Evolutionary conservation across 2,329 filamentous ascomycete genomes (phyloP).

Genomic region (Colletotrichum sp.): DNA sequence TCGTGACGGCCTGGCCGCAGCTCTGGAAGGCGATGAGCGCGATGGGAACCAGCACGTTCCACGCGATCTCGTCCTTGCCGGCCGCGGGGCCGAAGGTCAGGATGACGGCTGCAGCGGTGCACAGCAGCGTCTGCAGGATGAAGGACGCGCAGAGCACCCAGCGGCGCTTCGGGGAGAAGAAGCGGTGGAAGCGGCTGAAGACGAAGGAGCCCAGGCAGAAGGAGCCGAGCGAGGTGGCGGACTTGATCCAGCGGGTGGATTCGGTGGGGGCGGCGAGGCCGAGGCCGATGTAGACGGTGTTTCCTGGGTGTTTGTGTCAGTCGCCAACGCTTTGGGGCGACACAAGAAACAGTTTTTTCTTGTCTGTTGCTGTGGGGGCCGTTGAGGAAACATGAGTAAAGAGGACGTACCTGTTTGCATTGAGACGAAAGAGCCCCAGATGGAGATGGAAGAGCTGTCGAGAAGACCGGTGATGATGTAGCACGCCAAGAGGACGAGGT

Average conservation of each 20-base stretch:
- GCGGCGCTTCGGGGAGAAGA: conserved; percentile 64
- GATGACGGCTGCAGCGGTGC: conserved; percentile 51
- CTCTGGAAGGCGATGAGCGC: conserved; percentile 77
- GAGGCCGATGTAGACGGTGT: conserved; percentile 80
- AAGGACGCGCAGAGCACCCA: conserved; percentile 71
- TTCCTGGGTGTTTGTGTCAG: conserved; percentile 49
- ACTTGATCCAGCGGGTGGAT: conserved; percentile 72
- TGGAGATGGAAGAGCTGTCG: conserved; percentile 77
- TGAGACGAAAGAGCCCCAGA: conserved; percentile 81
- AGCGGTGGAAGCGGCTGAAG: conserved; percentile 73
- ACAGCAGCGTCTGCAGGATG: conserved; percentile 53
- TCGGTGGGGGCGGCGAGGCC: conserved; percentile 66
- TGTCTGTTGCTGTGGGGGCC: neutral
- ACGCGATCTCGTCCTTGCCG: conserved; percentile 50
- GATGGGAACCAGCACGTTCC: conserved; percentile 70
- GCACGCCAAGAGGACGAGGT: conserved; percentile 72
- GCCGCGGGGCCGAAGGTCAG: conserved; percentile 44
- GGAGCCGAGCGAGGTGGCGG: conserved; percentile 69
- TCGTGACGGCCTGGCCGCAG: conserved; percentile 79
- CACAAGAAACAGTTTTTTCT: neutral
- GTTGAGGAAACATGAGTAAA: neutral
- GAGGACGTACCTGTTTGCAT: conserved; percentile 74
- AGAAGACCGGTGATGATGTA: conserved; percentile 80
- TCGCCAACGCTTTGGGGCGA: neutral
- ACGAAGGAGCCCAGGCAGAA: conserved; percentile 77